Base-by-base conservation (phyloP, 2,329 filamentous ascomycete genomes). In the Rugonectria rugulosa region DNA sequence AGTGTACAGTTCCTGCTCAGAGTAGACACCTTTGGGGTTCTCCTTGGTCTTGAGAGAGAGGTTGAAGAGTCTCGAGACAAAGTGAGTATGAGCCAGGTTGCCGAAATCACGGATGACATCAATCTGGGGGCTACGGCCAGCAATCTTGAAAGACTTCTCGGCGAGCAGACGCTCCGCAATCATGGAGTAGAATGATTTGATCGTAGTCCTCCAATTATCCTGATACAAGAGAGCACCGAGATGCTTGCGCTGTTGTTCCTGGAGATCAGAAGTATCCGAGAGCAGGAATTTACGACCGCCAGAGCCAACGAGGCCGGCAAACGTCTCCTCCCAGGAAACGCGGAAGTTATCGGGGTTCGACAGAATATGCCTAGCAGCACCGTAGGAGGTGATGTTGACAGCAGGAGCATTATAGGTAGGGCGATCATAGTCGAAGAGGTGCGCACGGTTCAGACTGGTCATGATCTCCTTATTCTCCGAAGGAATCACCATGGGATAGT, bases 401-500 rank as follows among this genome's bases (percentile, higher is more conserved):
- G 79, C 76, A 1, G 79, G 76, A 0, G 80, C 75, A 3, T 77
- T 78, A 56, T 73, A 79, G 0, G 72, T 67, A 0, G 91, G 90
- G 2, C 82, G 81, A 5, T 85, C 81, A 66, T 86, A 95, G 70
- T 83, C 85, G 74, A 93, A 96, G 23, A 87, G 77, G 24, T 88
- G 77, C 38, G 81, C 88, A 38, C 88, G 85, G 51, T 84, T 83
- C 5, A 95, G 79, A 41, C 85, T 79, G 37, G 82, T 85, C 61
- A 92, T 80, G 59, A 93, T 92, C 59, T 82, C 85, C 53, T 81
- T 75, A 72, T 91, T 95, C 69, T 93, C 90, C 0, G 78, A 77
- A 0, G 91, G 91, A 2, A 89, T 86, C 3, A 77, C 75, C 82
- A 86, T 85, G n/a, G 87, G 90, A 68, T 88, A 92, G 69, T 93